A percentile compares a stretch with the other conserved stretches of the same genome.
These are phyloP conservation scores for Colletotrichum salicis DNA, from an alignment of 2,329 filamentous ascomycete species.

Conservation along the genomic window DNA sequence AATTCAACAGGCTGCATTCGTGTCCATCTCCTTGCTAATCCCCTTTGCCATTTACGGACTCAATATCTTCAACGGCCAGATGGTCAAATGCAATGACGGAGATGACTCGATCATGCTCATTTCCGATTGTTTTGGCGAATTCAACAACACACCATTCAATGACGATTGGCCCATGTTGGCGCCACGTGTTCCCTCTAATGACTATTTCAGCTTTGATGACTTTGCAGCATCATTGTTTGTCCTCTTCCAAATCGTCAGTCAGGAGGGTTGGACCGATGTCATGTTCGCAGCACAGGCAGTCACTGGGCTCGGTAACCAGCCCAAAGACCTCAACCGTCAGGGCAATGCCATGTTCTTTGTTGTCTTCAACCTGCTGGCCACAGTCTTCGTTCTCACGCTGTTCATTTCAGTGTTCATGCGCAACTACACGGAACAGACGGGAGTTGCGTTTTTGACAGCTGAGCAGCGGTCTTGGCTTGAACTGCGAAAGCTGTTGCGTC, in stretches of 20 bases:
- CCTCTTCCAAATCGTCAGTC: slow-evolving; percentile 97
- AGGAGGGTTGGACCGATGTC: slow-evolving; percentile 98
- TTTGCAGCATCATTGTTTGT: slow-evolving; percentile 95
- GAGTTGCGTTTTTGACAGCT: slow-evolving; percentile 93
- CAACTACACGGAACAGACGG: slow-evolving; percentile 98
- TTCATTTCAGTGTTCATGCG: slow-evolving; percentile 99
- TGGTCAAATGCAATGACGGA: slow-evolving; percentile 83
- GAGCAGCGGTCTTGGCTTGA: slow-evolving; percentile 98
- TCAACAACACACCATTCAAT: slow-evolving; percentile 77
- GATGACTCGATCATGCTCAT: slow-evolving; percentile 68
- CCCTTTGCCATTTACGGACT: slow-evolving; percentile 97
- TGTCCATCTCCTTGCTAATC: slow-evolving; percentile 92
- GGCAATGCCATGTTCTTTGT: slow-evolving; percentile 96
- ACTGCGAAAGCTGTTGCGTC: slow-evolving; percentile 87
- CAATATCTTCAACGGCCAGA: slow-evolving; percentile 88
- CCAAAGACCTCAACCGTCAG: slow-evolving; percentile 73
- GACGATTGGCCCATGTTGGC: slow-evolving; percentile 81
- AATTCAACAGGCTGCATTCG: slow-evolving; percentile 75
- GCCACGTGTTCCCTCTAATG: slow-evolving; percentile 82
- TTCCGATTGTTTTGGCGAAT: slow-evolving; percentile 86
- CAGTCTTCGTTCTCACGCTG: slow-evolving; percentile 94
- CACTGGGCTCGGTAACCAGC: slow-evolving; percentile 79
- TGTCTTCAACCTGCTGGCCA: slow-evolving; percentile 93
- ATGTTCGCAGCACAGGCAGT: slow-evolving; percentile 86
- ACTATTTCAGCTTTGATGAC: slow-evolving; percentile 91